These are phyloP conservation scores for Trichoderma erinaceum DNA, from an alignment of 495 filamentous ascomycete species.

Conservation along the genomic window DNA sequence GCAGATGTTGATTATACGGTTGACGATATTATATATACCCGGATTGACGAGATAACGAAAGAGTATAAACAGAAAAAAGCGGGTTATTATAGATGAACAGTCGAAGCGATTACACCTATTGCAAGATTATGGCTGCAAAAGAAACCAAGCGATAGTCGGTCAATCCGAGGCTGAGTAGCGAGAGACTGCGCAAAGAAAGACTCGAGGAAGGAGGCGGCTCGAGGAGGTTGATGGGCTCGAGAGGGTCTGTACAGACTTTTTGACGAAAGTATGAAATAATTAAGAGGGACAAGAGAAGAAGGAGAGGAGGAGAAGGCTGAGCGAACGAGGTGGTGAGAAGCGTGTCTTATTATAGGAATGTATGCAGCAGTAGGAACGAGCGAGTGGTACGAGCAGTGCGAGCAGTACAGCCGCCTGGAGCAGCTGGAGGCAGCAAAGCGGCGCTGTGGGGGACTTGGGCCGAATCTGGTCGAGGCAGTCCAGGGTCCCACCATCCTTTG, in stretches of 20 bases:
- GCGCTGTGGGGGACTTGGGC: neutral
- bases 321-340: neutral
- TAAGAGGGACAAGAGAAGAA: slow-evolving; percentile 1
- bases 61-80: neutral
- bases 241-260: neutral
- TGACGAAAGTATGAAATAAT: neutral
- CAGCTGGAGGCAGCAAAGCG: neutral
- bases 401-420: too few relatives aligned
- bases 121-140: slow-evolving; percentile 10
- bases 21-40: neutral
- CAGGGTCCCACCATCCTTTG: neutral
- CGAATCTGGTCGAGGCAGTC: slow-evolving; percentile 7
- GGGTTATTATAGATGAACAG: neutral
- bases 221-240: slow-evolving; percentile 3
- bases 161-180: neutral
- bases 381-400: too few relatives aligned
- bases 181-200: slow-evolving; percentile 14
- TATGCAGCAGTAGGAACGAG: neutral
- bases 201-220: neutral
- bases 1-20: slow-evolving; percentile 12
- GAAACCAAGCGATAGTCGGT: neutral
- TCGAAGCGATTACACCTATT: neutral
- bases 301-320: neutral
- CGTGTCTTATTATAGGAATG: slow-evolving; percentile 7
- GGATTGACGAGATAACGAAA: neutral